Percentiles rank a stretch among this genome's conserved stretches.
These are phyloP conservation scores for Begonia peltatifolia DNA, from an alignment of 306 rosid genomes.

Conservation along the genomic window DNA sequence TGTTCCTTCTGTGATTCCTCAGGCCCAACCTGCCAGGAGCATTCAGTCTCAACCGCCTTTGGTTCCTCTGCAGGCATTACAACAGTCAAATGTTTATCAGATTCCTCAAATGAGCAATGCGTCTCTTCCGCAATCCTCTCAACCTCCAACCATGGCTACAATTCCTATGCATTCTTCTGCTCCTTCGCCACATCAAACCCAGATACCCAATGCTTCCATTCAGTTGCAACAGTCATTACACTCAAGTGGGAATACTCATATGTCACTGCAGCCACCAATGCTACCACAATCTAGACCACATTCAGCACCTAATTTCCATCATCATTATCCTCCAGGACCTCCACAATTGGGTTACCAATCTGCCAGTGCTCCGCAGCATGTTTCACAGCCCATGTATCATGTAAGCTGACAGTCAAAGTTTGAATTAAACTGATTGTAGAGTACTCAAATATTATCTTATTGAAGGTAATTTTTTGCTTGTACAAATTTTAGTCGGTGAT, in stretches of 20 bases:
- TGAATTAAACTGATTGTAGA: slow-evolving; percentile 5
- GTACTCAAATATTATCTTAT: neutral
- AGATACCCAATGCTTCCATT: slow-evolving; percentile 32
- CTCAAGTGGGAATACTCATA: slow-evolving; percentile 49
- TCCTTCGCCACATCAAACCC: slow-evolving; percentile 42
- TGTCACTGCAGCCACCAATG: slow-evolving; percentile 64
- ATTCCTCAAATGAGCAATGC: slow-evolving; percentile 34
- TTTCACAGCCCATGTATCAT: slow-evolving; percentile 63
- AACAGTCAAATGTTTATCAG: slow-evolving; percentile 55
- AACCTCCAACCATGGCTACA: slow-evolving; percentile 43
- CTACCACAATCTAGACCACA: slow-evolving; percentile 67
- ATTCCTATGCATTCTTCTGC: slow-evolving; percentile 56
- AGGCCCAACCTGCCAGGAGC: slow-evolving; percentile 48
- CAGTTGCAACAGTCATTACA: slow-evolving; percentile 67
- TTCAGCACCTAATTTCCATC: slow-evolving; percentile 46
- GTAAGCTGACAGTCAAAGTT: slow-evolving; percentile 29
- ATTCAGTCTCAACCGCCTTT: slow-evolving; percentile 48
- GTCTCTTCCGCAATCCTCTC: slow-evolving; percentile 58
- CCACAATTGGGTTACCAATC: slow-evolving; percentile 56
- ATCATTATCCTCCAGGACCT: slow-evolving; percentile 58
- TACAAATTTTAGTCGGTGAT: slow-evolving; percentile 48
- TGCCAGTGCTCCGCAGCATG: slow-evolving; percentile 52
- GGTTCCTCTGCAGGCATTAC: slow-evolving; percentile 47
- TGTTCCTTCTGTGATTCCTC: slow-evolving; percentile 44
- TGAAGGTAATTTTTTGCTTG: slow-evolving; percentile 4